Base-by-base conservation (phyloP, 176 grass and related monocot species). In the Leersia perrieri region DNA sequence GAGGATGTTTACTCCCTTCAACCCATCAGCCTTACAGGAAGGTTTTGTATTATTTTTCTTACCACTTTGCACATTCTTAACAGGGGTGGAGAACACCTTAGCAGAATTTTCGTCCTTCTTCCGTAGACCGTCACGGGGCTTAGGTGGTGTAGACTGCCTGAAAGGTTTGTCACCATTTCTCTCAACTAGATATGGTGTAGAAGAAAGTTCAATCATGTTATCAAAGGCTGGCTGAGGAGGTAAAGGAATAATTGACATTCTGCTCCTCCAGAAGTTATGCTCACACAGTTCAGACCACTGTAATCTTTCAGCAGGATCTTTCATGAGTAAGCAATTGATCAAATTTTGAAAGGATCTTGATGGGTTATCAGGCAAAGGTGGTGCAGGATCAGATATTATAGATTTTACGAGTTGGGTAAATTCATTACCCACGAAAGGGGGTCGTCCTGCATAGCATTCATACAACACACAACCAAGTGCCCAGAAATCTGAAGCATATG, bases 401-500 rank as follows among this genome's bases (percentile, higher is more conserved):
- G 92, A 99, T 84, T 93, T 99, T 32, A 99, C 96, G 33, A 99
- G 82, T 66, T 93, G 88, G 16, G 96, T 99, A 78, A 99, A 92
- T 86, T 99, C 88, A 63, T 76, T 90, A 26, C 66, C 88, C 68
- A 83, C 70, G 26, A 99, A 99, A 79, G 90, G 87, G 33, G 92
- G 96, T 42, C 86, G 90, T 80, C 96, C 96, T 20, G 89, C 83
- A 84, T 93, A 95, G 68, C 96, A 95, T 95, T 99, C 92, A 1
- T 95, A 99, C 60, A 99, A 85, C 49, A 99, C 88, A 74, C 96
- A 99, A 72, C 92, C 96, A 60, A 99, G 90, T 25, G 96, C 96
- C 96, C 92, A 99, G 58, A 99, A 99, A 91, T 99, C 90, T 79
- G 96, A 99, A 79, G 96, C 96, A 77, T 99, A 95, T n/a, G 96